Conservation (phyloP, 495 filamentous ascomycete genomes). For the Sabuloglossum arenarium region DNA sequence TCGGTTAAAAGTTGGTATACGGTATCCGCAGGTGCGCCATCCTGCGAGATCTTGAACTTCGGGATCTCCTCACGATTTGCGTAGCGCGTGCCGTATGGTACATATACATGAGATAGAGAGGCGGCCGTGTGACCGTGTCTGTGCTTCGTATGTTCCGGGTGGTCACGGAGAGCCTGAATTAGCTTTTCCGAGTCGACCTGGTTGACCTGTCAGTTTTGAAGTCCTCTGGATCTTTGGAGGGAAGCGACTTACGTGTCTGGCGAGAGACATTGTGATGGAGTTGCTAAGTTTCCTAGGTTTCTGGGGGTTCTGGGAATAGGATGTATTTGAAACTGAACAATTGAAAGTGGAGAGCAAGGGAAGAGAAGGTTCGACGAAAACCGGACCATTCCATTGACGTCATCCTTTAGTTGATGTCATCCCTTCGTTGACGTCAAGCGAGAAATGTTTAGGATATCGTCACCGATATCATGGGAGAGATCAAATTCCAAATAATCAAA, state of each 20-base stretch:
- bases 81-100: constrained; percentile 41
- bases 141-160: constrained; percentile 19
- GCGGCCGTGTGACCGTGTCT: constrained; percentile 20
- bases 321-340: no score
- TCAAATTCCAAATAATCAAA: no score
- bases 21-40: constrained; percentile 39
- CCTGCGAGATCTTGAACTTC: constrained; percentile 41
- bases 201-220: constrained; percentile 3
- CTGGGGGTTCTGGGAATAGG: no score
- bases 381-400: no score
- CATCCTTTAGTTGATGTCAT: no score
- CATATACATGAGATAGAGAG: constrained; percentile 29
- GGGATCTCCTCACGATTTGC: constrained; percentile 37
- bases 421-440: no score
- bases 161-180: constrained; percentile 28
- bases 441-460: no score
- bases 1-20: constrained; percentile 52
- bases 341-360: no score
- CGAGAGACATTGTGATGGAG: constrained; percentile 25
- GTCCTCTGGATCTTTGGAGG: neutral
- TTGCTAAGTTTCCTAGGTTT: no score
- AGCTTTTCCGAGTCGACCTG: constrained; percentile 44
- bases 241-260: constrained; percentile 17
- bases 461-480: no score
- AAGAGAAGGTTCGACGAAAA: no score